Percentiles rank a stretch among this genome's conserved stretches.
Conservation (phyloP, 306 rosid species). For the Cyclanthera cordifolia region DNA sequence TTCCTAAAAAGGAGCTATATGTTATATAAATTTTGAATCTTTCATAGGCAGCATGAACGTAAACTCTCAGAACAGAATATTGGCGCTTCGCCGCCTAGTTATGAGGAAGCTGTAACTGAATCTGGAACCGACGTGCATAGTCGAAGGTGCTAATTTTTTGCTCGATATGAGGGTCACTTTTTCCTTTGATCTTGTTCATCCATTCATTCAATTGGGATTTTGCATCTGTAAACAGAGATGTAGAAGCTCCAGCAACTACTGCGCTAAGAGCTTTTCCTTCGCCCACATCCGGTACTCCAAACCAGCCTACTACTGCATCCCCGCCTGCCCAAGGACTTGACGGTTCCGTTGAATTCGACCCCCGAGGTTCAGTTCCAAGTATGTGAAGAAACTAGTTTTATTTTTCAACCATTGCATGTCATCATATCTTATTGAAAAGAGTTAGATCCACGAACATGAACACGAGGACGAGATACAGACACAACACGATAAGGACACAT, state of each 20-base stretch:
- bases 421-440: neutral
- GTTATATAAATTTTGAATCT: neutral
- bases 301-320: constrained; percentile 30
- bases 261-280: constrained; percentile 56
- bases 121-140: constrained; percentile 53
- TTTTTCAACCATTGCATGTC: neutral
- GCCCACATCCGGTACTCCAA: constrained; percentile 31
- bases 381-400: constrained; percentile 5
- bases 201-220: constrained; percentile 2
- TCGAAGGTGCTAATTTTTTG: constrained; percentile 46
- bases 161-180: neutral
- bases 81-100: constrained; percentile 84
- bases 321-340: constrained; percentile 35
- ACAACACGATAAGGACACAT: too few species aligned
- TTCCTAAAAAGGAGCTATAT: too few species aligned
- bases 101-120: constrained; percentile 73
- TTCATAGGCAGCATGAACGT: constrained; percentile 46
- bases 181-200: neutral
- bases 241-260: constrained; percentile 44
- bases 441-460: neutral
- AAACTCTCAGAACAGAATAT: constrained; percentile 70
- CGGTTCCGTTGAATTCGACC: constrained; percentile 79
- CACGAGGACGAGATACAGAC: too few species aligned
- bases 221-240: constrained; percentile 42
- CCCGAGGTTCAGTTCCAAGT: constrained; percentile 69